These are phyloP conservation scores for Globisporangium barbulae DNA, from an alignment of 352 stramenopile species.

Conservation along the genomic window DNA sequence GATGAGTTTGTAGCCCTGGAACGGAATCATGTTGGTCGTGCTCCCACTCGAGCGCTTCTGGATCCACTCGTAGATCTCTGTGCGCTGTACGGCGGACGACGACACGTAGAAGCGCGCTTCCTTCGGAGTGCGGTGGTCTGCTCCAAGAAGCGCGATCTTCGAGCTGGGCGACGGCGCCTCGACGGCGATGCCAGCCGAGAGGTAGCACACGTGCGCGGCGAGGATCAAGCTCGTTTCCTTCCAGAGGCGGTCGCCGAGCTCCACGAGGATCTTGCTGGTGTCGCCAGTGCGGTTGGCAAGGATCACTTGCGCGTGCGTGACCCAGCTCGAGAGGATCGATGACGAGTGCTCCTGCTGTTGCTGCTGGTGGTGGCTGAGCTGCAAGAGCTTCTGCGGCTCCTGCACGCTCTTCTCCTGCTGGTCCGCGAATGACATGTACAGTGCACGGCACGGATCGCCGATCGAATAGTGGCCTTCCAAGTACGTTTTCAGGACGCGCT, in stretches of 20 bases:
- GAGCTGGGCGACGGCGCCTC: constrained; percentile 74
- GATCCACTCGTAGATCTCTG: constrained; percentile 84
- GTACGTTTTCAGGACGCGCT: constrained; percentile 71
- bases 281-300: constrained; percentile 77
- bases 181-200: constrained; percentile 64
- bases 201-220: constrained; percentile 79
- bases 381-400: constrained; percentile 71
- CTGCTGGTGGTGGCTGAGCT: constrained; percentile 25
- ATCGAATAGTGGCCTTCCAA: constrained; percentile 74
- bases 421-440: constrained; percentile 82
- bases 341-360: constrained; percentile 24
- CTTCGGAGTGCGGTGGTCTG: constrained; percentile 60
- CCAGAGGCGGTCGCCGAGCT: constrained; percentile 82
- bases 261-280: constrained; percentile 79
- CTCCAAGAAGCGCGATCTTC: constrained; percentile 80
- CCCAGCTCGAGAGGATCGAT: constrained; percentile 66
- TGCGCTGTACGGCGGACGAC: constrained; percentile 68
- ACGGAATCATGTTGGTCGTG: constrained; percentile 69
- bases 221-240: constrained; percentile 59
- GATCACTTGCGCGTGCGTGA: constrained; percentile 78
- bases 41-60: constrained; percentile 57
- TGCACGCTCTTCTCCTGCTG: constrained; percentile 84
- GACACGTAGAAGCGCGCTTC: constrained; percentile 86
- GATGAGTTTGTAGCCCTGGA: constrained; percentile 89
- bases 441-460: constrained; percentile 68